Evolutionary conservation across 192 early-diverging fungal species (phyloP).

Genomic region (Coemansia sp.): DNA sequence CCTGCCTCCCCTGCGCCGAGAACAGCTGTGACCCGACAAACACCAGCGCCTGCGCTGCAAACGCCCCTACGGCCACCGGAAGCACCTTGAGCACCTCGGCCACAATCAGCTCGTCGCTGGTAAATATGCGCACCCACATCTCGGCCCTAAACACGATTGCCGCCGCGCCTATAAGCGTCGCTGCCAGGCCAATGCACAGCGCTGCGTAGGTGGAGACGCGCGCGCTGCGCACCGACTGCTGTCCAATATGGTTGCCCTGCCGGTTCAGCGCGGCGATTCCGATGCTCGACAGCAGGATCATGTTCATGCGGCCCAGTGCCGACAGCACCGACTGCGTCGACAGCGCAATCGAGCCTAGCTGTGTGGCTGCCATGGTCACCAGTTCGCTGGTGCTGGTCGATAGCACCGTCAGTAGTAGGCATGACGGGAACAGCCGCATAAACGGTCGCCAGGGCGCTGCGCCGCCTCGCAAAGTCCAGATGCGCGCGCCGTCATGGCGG

Average conservation of each 20-base stretch:
- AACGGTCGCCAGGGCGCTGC: constrained; percentile 40
- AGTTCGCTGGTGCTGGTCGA: constrained; percentile 59
- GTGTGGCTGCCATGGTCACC: constrained; percentile 71
- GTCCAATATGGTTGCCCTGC: constrained; percentile 71
- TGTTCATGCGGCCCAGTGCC: constrained; percentile 64
- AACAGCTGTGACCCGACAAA: constrained; percentile 42
- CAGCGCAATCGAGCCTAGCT: constrained; percentile 66
- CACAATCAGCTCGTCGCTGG: constrained; percentile 23
- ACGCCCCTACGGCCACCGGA: constrained; percentile 20
- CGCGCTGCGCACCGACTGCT: constrained; percentile 20
- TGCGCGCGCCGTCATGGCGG: constrained; percentile 14
- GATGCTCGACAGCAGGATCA: constrained; percentile 66
- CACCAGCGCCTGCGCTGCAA: constrained; percentile 12
- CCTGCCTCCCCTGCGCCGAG: constrained; percentile 54
- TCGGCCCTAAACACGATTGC: constrained; percentile 16
- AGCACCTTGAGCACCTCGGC: constrained; percentile 2
- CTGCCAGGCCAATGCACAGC: constrained; percentile 7
- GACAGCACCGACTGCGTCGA: constrained; percentile 78
- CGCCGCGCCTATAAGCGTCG: constrained; percentile 34
- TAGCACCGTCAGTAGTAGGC: constrained; percentile 27
- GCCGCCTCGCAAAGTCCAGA: constrained; percentile 19
- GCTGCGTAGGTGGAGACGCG: constrained; percentile 30
- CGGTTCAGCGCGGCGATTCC: constrained; percentile 77
- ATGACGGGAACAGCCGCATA: constrained; percentile 22
- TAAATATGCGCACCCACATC: constrained; percentile 54